Evolutionary conservation across 495 filamentous ascomycete species (phyloP).

Genomic region (Geoglossum glabrum): DNA sequence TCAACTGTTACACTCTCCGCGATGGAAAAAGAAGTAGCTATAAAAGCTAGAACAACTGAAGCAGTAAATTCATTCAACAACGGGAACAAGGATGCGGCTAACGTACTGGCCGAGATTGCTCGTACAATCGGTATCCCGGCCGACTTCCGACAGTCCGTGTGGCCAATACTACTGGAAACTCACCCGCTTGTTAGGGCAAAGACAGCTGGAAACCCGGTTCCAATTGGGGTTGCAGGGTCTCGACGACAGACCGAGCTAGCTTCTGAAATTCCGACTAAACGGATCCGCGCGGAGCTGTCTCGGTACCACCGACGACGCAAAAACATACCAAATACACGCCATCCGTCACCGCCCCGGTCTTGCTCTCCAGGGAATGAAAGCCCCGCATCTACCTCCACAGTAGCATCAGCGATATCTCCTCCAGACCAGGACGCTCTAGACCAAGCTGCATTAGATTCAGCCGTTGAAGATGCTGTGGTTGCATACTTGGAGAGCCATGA

Average conservation of each 20-base stretch:
- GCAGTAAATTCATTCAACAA: not conserved
- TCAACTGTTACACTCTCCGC: not conserved
- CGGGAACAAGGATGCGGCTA: not conserved
- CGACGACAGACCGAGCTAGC: not conserved
- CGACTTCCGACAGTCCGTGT: not conserved
- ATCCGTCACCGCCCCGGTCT: not conserved
- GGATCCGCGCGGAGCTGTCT: not conserved
- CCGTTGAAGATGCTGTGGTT: slow-evolving; percentile 13
- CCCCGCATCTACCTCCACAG: not conserved
- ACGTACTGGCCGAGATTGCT: slow-evolving; percentile 1
- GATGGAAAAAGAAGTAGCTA: not conserved
- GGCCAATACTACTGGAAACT: slow-evolving; percentile 1
- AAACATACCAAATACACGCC: not conserved
- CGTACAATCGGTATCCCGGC: slow-evolving; percentile 1
- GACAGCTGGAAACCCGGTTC: not conserved
- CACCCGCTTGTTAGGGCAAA: not conserved
- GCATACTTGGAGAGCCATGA: slow-evolving; percentile 12
- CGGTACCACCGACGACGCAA: slow-evolving; percentile 2
- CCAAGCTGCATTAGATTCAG: slow-evolving; percentile 12
- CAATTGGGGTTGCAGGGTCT: not conserved
- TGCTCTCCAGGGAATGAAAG: not conserved
- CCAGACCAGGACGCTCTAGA: slow-evolving; percentile 5
- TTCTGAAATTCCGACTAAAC: not conserved
- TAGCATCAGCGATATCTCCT: not conserved
- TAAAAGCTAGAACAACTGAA: not conserved